Evolutionary conservation across 768 basidiomycete genomes (phyloP).

Genomic region (Hypsizygus marmoreus): DNA sequence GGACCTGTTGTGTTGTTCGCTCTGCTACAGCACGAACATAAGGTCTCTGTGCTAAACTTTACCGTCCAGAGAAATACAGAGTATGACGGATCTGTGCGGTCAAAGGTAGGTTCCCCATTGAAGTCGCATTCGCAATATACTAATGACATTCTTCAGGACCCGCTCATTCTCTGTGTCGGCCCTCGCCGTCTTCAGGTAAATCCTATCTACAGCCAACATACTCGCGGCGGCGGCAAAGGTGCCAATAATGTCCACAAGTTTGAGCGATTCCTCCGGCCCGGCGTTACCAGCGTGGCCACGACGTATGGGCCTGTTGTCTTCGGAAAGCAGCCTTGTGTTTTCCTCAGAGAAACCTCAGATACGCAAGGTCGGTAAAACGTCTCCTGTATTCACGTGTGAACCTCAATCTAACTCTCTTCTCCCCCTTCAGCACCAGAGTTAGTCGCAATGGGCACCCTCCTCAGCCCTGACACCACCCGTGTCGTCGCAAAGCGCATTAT

Average conservation of each 20-base stretch:
- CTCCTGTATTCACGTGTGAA: constrained; percentile 18
- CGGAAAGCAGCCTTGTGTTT: constrained; percentile 78
- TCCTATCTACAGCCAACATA: constrained; percentile 92
- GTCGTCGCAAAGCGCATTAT: constrained; percentile 93
- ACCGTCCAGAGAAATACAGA: constrained; percentile 95
- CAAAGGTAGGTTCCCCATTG: constrained; percentile 61
- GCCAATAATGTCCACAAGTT: constrained; percentile 98
- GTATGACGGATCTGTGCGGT: constrained; percentile 83
- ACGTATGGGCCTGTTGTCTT: constrained; percentile 88
- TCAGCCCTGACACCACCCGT: constrained; percentile 88
- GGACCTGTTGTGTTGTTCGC: constrained; percentile 73
- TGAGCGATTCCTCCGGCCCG: constrained; percentile 86
- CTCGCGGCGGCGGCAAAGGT: constrained; percentile 86
- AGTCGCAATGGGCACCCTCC: constrained; percentile 87
- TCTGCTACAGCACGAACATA: constrained; percentile 94
- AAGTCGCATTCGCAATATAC: neutral
- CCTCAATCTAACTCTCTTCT: constrained; percentile 2
- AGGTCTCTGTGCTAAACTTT: constrained; percentile 90
- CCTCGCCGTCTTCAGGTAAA: constrained; percentile 82
- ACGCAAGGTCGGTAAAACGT: no score
- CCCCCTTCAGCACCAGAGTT: constrained; percentile 65
- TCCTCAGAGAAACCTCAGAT: constrained; percentile 72
- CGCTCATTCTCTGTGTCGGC: constrained; percentile 85
- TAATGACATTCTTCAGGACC: constrained; percentile 57
- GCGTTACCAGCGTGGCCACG: constrained; percentile 80